Base-by-base conservation (phyloP, 805 yeast species). In the Pichia cephalocereana region DNA sequence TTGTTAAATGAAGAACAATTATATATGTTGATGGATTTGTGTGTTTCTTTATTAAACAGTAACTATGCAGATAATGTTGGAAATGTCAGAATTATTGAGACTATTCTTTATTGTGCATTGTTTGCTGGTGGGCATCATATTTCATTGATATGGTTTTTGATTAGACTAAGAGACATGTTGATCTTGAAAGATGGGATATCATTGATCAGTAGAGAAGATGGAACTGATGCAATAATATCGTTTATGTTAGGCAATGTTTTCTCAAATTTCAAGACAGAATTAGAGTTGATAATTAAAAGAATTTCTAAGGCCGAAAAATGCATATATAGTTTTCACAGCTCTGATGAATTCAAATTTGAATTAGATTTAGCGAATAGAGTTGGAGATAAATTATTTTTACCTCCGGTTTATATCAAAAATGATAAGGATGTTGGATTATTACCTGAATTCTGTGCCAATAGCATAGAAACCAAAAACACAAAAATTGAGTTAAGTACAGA, bases 71-170 rank as follows among this genome's bases (percentile, higher is more conserved):
- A 57, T 49, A 51, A 55, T 47, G 53, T 56, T 4, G 32, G 27
- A 10, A 43, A 49, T 26, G 43, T 48, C 12, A 28, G 18, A 17
- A 19, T 54, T 1, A 43, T 51, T 31, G 49, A 51, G 26, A 41
- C 46, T 4, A 31, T 54, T 2, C 30, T 55, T 19, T 44, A 44
- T 32, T 52, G 52, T 8, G 28, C 55, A 2, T 19, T 57, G 26
- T 47, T 53, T 18, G 51, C 51, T 23, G 60, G 60, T 15, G 55
- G 54, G 2, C 44, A 46, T 26, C 51, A 49, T 36, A 30, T 55
- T 9, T 40, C 50, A 11, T 36, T 41, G 3, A 44, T 55, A 19
- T 52, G 54, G 56, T 38, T 49, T 30, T 28, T 52, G 14, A 49
- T 44, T 9, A 43, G n/a, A 17, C 11, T 57, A 28, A 28, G 42